These are phyloP conservation scores for Lipomyces japonicus DNA, from an alignment of 805 yeast species.

Conservation along the genomic window DNA sequence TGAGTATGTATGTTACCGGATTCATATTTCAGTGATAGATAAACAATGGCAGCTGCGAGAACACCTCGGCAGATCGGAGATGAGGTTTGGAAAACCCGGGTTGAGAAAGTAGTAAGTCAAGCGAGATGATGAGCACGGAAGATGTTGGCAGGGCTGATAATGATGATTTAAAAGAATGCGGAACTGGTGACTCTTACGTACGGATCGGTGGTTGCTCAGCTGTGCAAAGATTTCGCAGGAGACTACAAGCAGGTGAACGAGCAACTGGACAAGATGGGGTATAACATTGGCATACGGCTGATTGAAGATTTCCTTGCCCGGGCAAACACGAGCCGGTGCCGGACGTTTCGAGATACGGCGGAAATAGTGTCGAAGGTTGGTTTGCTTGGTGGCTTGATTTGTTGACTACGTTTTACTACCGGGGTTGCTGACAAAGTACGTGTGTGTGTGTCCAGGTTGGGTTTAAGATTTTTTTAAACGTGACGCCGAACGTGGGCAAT, in stretches of 20 bases:
- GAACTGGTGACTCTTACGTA: conserved; percentile 93
- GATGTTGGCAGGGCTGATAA: too few relatives aligned
- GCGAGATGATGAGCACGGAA: neutral
- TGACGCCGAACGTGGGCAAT: conserved; percentile 67
- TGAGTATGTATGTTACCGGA: too few relatives aligned
- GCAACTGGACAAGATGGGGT: conserved; percentile 90
- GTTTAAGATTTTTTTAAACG: conserved; percentile 82
- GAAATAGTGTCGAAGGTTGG: conserved; percentile 66
- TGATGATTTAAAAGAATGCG: conserved; percentile 76
- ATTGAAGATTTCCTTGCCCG: conserved; percentile 91
- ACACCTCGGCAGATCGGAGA: conserved; percentile 59
- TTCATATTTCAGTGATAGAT: too few relatives aligned
- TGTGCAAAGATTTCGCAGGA: conserved; percentile 75
- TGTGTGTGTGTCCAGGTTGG: conserved; percentile 48
- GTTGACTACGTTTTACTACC: neutral
- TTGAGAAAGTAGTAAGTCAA: conserved; percentile 71
- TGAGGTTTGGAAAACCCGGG: conserved; percentile 84
- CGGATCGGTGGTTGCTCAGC: conserved; percentile 88
- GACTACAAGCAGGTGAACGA: conserved; percentile 75
- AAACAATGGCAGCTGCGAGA: conserved; percentile 36
- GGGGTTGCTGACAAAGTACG: too few relatives aligned
- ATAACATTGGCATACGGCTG: conserved; percentile 83
- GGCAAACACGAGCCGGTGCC: conserved; percentile 81
- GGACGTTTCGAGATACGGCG: conserved; percentile 75
- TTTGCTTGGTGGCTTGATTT: neutral